Percentiles rank a stretch among this genome's conserved stretches.
Conservation (phyloP, 2,329 filamentous ascomycete species). For the Rugonectria rugulosa region DNA sequence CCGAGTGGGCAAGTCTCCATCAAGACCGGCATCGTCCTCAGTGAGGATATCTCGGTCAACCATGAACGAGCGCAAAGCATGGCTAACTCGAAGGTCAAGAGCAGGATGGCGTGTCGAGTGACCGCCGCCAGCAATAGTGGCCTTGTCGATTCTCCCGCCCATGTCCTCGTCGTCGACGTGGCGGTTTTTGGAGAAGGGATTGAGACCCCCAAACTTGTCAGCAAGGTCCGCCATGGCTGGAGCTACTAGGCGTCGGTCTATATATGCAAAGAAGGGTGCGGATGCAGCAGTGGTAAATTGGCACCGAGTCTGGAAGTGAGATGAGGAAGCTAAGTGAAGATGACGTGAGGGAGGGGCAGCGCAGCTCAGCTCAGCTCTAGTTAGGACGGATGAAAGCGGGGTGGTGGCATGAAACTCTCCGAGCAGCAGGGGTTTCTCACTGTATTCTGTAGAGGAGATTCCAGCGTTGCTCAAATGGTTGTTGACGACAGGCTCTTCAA, state of each 20-base stretch:
- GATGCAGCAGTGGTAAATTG: neutral
- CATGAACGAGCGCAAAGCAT: slow-evolving; percentile 63
- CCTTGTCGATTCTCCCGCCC: slow-evolving; percentile 43
- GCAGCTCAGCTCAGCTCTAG: slow-evolving; percentile 20
- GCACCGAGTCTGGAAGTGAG: no score
- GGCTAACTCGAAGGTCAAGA: slow-evolving; percentile 65
- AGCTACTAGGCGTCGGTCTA: neutral
- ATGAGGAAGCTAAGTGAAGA: neutral
- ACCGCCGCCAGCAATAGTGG: slow-evolving; percentile 66
- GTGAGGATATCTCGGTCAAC: slow-evolving; percentile 59
- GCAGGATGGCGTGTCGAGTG: slow-evolving; percentile 59
- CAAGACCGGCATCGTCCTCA: slow-evolving; percentile 55
- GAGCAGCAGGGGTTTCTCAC: slow-evolving; percentile 1
- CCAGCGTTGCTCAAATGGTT: neutral
- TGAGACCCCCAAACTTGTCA: slow-evolving; percentile 39
- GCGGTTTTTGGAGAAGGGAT: slow-evolving; percentile 40
- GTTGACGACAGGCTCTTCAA: no score
- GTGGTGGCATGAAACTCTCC: slow-evolving; percentile 2
- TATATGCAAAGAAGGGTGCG: neutral
- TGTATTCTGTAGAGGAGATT: neutral
- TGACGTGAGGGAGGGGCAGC: slow-evolving; percentile 26
- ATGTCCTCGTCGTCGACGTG: slow-evolving; percentile 44
- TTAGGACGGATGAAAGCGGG: slow-evolving; percentile 8
- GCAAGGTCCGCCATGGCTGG: slow-evolving; percentile 37
- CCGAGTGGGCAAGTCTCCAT: slow-evolving; percentile 48